Base-by-base conservation (phyloP, 805 yeast genomes). In the Jamesozyma hellenica region DNA sequence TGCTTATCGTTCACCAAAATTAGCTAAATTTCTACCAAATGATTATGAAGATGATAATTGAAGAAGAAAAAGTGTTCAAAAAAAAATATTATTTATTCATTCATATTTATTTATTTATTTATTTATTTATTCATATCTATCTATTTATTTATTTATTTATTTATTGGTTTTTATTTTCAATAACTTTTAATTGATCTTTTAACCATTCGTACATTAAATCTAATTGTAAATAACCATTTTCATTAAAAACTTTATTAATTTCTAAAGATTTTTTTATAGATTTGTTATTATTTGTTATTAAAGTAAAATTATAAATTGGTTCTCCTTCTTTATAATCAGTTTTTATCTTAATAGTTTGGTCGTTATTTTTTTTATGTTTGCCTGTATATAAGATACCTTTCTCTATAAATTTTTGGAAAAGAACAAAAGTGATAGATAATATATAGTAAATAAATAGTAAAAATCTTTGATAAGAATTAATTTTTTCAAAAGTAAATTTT, bases 1-100 rank as follows among this genome's bases (percentile, higher is more conserved):
- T 6, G 78, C 76, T 12, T 84, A 85, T 55, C 70, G 72, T 45
- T 73, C 72, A 9, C 63, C 81, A 55, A 66, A 61, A 16, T 55
- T 64, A 28, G 81, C 82, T 0, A 56, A 63, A 13, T 80, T 79
- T 59, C 70, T 23, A 15, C 35, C 35, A 19, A 32, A 32, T 21
- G 44, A 41, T 12, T 39, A 35, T 27, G 46, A 46, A 8, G 41
- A 33, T 13, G 42, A 34, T 35, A 12, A 36, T 12, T 14, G 19
- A 12, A n/a, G n/a, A n/a, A n/a, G n/a, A n/a, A n/a, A n/a, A n/a
- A n/a, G n/a, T n/a, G n/a, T n/a, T n/a, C n/a, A n/a, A n/a, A n/a
- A n/a, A n/a, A n/a, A n/a, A n/a, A n/a, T n/a, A 6, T 16, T 15
- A 12, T n/a, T 12, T 5, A 8, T 4, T 31, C 15, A 6, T 13